Evolutionary conservation across 441 rosid species (phyloP).

Genomic region (Viola pubescens): DNA sequence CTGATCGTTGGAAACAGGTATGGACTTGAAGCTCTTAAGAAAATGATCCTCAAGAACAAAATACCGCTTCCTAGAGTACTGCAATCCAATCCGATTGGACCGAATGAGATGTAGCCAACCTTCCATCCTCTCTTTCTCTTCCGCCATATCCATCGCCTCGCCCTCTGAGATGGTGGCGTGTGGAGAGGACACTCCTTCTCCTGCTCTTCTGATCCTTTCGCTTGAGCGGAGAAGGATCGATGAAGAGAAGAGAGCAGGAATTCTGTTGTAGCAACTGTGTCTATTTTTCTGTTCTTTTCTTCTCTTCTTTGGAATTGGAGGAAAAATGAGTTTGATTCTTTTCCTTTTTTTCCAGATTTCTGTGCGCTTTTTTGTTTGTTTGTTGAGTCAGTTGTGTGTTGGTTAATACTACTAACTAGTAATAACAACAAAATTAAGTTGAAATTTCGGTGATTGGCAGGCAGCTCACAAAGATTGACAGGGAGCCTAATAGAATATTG

Average conservation of each 20-base stretch:
- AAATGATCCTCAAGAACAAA: constrained; percentile 66
- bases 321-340: not conserved
- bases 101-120: constrained; percentile 86
- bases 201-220: not conserved
- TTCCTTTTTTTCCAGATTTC: not conserved
- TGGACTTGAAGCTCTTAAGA: constrained; percentile 72
- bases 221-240: not conserved
- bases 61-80: constrained; percentile 80
- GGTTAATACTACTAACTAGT: constrained; percentile 4
- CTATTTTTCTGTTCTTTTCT: not conserved
- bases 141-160: constrained; percentile 23
- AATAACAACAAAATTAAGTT: constrained; percentile 14
- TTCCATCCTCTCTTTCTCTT: constrained; percentile 50
- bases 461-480: constrained; percentile 29
- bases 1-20: constrained; percentile 47
- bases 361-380: not conserved
- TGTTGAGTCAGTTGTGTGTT: not conserved
- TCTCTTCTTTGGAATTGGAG: not conserved
- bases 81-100: constrained; percentile 70
- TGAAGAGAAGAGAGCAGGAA: not conserved
- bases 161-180: not conserved
- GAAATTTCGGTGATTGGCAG: constrained; percentile 12
- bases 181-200: too few relatives aligned
- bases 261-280: not conserved
- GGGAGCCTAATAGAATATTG: constrained; percentile 8